Base-by-base conservation (phyloP, 108 stramenopile species). In the Discostella pseudostelligera region DNA sequence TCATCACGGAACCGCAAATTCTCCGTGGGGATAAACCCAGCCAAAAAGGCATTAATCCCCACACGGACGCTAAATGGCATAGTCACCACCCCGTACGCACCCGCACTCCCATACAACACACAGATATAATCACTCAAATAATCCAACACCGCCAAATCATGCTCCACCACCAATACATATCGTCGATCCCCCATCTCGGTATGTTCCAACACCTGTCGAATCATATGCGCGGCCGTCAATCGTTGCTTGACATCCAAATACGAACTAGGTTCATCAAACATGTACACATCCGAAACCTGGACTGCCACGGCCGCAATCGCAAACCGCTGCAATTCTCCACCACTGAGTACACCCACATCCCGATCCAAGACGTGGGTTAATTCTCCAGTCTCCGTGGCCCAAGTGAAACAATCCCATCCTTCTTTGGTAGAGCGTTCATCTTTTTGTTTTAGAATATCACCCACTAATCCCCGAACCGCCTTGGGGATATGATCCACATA, bases 181-280 rank as follows among this genome's bases (percentile, higher is more conserved):
- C 92, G 87, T 35, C 88, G 75, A 69, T 82, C 81, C 0, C 87
- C 90, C 70, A 79, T 59, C 35, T 87, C 85, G 22, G 81, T 71
- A 55, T 73, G 58, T 35, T 84, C 83, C 66, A 98, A 75, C 36
- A 99, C 78, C 64, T 88, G 70, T 14, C 99, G 94, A 72, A 99
- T 99, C 84, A 96, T 94, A 56, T 85, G 82, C 7, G 97, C 97
- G 2, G 97, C 99, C 49, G 93, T 96, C 43, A 99, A 71, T 57
- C 99, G 85, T 73, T 99, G 99, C 80, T 97, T 97, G 16, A 99
- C 97, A 82, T 99, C 99, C 37, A 99, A 83, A 83, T 98, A 99
- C 7, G 90, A 95, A 17, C 93, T 95, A 0, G 99, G 99, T 72
- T 99, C 99, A 75, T 99, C 99, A 81, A 98, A 98, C 97, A 99